These are phyloP conservation scores for Sporothrix pseudoabietina DNA, from an alignment of 2,329 filamentous ascomycete genomes.

Conservation along the genomic window DNA sequence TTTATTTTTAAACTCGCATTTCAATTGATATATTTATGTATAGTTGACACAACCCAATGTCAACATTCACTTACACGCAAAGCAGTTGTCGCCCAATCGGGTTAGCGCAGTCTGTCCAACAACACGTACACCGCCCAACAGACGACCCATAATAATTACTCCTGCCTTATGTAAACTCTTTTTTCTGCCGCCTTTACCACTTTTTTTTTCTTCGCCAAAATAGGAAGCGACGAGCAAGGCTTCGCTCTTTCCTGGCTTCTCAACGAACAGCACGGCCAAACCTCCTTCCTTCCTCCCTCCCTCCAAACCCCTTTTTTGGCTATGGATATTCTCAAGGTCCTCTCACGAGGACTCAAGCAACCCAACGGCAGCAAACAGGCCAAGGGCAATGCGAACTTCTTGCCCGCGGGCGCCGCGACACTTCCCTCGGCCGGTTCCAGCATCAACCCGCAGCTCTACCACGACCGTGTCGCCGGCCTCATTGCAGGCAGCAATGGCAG, in stretches of 20 bases:
- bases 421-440: conserved; percentile 66
- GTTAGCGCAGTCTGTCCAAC: not conserved
- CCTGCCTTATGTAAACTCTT: not conserved
- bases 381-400: conserved; percentile 39
- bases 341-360: conserved; percentile 70
- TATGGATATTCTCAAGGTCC: conserved; percentile 74
- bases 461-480: conserved; percentile 49
- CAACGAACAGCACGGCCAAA: not conserved
- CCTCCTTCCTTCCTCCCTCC: not conserved
- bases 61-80: conserved; percentile 16
- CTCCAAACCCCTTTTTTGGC: not conserved
- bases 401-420: conserved; percentile 42
- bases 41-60: not conserved
- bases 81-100: not conserved
- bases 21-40: not conserved
- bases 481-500: conserved; percentile 38
- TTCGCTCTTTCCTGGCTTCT: not conserved
- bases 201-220: conserved; percentile 17
- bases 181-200: conserved; percentile 26
- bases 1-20: not conserved
- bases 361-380: conserved; percentile 42
- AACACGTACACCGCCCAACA: not conserved
- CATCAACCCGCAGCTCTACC: conserved; percentile 70
- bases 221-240: not conserved
- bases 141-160: not conserved